Evolutionary conservation across 2,329 filamentous ascomycete genomes (phyloP), one percentile per base, ranked within the genome.

Genomic region (Colletotrichum noveboracense): DNA sequence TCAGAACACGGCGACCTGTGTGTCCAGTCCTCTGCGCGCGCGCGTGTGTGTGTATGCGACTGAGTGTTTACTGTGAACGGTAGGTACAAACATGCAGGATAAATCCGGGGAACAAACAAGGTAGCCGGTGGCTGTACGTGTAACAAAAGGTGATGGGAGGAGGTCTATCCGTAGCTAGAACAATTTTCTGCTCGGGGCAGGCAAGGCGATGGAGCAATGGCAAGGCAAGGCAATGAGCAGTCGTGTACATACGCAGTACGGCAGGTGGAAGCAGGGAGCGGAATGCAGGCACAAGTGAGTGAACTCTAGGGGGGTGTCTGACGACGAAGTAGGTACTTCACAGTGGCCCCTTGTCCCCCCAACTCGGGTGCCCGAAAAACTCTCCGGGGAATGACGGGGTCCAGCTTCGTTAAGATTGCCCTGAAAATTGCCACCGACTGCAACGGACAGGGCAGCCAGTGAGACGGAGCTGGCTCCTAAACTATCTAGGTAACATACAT

Each of bases 311-410:
- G 38, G 38, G 38, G 38, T 48, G 38, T 48, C 38, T 48, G 36
- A 43, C 36, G 36, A 43, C 36, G 36, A 43, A 43, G 36, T 43
- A 43, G 36, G 36, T 43, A 18, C 36, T 43, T 43, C 38, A 34
- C 16, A 64, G 60, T 36, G 7, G 38, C 38, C 67, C 36, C 56
- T 62, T 36, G 16, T 48, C 26, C 18, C 43, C 34, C 56, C 48
- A 73, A 32, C 48, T n/a, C 43, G 58, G 62, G 26, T 62, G 62
- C 73, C 62, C 62, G 62, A 64, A 64, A 75, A 66, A 71, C 48
- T 71, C 68, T 65, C 72, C 68, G 72, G 61, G 60, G 60, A 71
- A 52, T 48, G 36, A 66, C 67, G 52, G 71, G 65, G 71, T 21
- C 43, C 10, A 52, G 9, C 13, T 52, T 52, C 26, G n/a, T 13